Conservation (phyloP, 1,284 basidiomycete genomes). For the Apiotrichum porosum region DNA sequence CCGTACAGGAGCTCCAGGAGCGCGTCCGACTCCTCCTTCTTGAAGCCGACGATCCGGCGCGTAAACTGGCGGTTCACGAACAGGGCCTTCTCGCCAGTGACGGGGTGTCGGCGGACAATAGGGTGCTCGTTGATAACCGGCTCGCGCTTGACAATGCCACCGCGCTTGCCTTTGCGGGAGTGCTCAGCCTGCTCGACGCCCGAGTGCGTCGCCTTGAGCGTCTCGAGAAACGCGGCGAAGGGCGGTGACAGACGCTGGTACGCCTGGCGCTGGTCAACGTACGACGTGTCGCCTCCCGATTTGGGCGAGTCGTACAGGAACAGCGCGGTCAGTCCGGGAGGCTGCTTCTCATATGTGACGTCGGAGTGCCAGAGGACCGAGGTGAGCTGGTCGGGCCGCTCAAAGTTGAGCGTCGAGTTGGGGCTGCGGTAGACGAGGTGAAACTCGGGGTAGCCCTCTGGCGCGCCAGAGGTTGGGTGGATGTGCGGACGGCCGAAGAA, state of each 20-base stretch:
- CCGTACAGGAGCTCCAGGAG: conserved; percentile 57
- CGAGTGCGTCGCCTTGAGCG: conserved; percentile 61
- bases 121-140: conserved; percentile 61
- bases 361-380: conserved; percentile 65
- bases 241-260: conserved; percentile 66
- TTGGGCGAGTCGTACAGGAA: conserved; percentile 66
- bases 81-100: conserved; percentile 44
- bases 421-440: conserved; percentile 52
- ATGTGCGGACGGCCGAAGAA: conserved; percentile 59
- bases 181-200: conserved; percentile 59
- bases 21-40: conserved; percentile 62
- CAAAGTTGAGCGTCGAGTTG: conserved; percentile 9
- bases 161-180: no score
- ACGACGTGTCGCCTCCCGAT: conserved; percentile 74
- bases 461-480: conserved; percentile 57
- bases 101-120: conserved; percentile 41
- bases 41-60: conserved; percentile 62
- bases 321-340: conserved; percentile 76
- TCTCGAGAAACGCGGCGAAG: conserved; percentile 60
- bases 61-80: conserved; percentile 56
- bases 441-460: conserved; percentile 55
- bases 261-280: conserved; percentile 49
- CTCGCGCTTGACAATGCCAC: conserved; percentile 59
- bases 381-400: conserved; percentile 53
- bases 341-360: conserved; percentile 76